A percentile compares a stretch with the other conserved stretches of the same genome.
Evolutionary conservation across 2,329 filamentous ascomycete genomes (phyloP).

Genomic region (Penicillium sp.): DNA sequence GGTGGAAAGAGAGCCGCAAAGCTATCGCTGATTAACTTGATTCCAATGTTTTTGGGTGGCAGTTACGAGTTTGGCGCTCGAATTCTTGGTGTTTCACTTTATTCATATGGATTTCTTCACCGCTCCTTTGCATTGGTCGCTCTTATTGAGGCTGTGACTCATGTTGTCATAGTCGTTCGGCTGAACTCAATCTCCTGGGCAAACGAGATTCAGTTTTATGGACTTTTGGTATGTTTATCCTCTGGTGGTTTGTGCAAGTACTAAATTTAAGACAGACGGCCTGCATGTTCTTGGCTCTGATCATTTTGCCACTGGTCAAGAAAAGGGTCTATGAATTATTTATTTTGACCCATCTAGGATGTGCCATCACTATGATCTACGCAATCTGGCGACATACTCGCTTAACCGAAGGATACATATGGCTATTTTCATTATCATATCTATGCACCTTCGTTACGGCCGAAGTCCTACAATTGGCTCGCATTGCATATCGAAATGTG

Average conservation of each 20-base stretch:
- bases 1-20: constrained; percentile 10
- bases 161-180: constrained; percentile 9
- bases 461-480: not conserved
- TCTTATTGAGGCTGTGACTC: constrained; percentile 11
- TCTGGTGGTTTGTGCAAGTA: not conserved
- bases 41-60: constrained; percentile 15
- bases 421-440: constrained; percentile 4
- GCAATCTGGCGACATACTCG: constrained; percentile 11
- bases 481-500: constrained; percentile 6
- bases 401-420: not conserved
- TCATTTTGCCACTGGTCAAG: constrained; percentile 14
- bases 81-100: constrained; percentile 14
- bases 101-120: constrained; percentile 15
- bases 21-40: constrained; percentile 16
- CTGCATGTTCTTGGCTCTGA: constrained; percentile 13
- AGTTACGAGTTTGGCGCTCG: constrained; percentile 15
- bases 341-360: constrained; percentile 9
- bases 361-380: constrained; percentile 12
- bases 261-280: not conserved
- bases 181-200: constrained; percentile 5
- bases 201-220: constrained; percentile 11
- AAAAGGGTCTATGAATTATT: constrained; percentile 21
- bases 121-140: constrained; percentile 8
- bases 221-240: constrained; percentile 11
- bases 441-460: not conserved